Percentiles rank a stretch among this genome's conserved stretches.
These are phyloP conservation scores for Circinella umbellata DNA, from an alignment of 371 early-diverging fungal genomes.

Conservation along the genomic window DNA sequence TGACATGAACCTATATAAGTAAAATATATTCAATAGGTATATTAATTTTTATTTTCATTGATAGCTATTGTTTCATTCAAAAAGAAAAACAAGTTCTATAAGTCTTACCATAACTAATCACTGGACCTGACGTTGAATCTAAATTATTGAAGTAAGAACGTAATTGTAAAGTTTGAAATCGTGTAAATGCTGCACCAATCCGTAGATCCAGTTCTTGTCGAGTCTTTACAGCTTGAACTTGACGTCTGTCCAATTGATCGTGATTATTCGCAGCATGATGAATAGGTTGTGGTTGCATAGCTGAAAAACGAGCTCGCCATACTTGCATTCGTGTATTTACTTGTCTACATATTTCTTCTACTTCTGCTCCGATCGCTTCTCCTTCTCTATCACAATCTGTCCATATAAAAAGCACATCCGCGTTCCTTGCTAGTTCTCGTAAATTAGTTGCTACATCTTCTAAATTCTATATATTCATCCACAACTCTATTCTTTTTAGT, in stretches of 20 bases:
- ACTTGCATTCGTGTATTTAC: constrained; percentile 71
- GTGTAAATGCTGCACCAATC: constrained; percentile 96
- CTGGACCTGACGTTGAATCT: neutral
- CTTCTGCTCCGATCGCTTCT: constrained; percentile 96
- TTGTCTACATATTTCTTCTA: constrained; percentile 69
- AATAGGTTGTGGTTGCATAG: constrained; percentile 82
- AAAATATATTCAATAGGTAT: too few relatives aligned
- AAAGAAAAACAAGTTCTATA: neutral
- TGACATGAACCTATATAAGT: constrained; percentile 88
- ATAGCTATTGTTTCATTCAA: neutral
- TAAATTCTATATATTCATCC: neutral
- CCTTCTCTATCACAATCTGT: constrained; percentile 99
- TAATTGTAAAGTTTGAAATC: constrained; percentile 89
- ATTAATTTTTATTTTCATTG: too few relatives aligned
- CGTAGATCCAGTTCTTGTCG: constrained; percentile 97
- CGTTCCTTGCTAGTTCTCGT: constrained; percentile 57
- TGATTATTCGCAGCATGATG: constrained; percentile 82
- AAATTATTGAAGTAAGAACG: constrained; percentile 25
- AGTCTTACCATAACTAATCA: constrained; percentile 85
- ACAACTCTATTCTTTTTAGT: too few relatives aligned
- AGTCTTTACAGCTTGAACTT: constrained; percentile 92
- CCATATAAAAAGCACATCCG: constrained; percentile 93
- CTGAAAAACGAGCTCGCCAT: constrained; percentile 82
- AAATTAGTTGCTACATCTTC: constrained; percentile 55
- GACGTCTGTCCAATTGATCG: constrained; percentile 69